Evolutionary conservation across 768 basidiomycete genomes (phyloP), one percentile per base, ranked within the genome.

Genomic region (Pleurotus citrinopileatus): DNA sequence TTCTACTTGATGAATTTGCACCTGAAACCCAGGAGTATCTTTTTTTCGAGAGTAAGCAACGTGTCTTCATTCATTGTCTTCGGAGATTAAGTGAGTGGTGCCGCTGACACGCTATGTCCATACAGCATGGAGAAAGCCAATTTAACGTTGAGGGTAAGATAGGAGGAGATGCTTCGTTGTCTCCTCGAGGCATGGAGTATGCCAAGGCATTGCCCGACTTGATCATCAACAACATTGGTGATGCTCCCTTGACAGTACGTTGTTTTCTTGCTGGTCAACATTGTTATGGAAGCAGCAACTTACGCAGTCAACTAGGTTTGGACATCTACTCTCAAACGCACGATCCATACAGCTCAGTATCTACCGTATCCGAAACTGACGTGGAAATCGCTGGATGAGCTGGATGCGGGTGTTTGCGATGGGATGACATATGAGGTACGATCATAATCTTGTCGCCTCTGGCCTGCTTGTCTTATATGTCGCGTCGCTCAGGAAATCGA

Each of bases 1-100:
- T 99, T 96, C 73, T 99, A 95, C 70, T 77, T 99, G 52, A 98
- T 98, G 95, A 98, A 98, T 68, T 69, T 98, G 62, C 97, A 99
- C 70, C 75, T 99, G 61, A 97, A 97, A 62, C 96, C 97, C 4
- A 80, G 97, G 55, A 93, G 87, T 66, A 98, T 99, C 57, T 99
- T 94, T 71, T 82, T 99, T 56, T 98, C 97, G 3, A 73, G 97
- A 62, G 96, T 98, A 64, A 63, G 87, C 70, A 46, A 4, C 8
- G 32, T 26, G 22, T 13, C 15, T n/a, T n/a, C n/a, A n/a, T n/a
- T n/a, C n/a, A n/a, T 42, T 13, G 27, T 36, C 12, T 51, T 3
- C n/a, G 46, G 32, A 38, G 15, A 56, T 36, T 27, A 13, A 12
- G 25, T 42, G 42, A 20, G 42, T 54, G 53, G 26, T 51, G 57